phyloP scores from a whole-genome alignment of 495 filamentous ascomycete genomes.

The Halenospora varia region DNA sequence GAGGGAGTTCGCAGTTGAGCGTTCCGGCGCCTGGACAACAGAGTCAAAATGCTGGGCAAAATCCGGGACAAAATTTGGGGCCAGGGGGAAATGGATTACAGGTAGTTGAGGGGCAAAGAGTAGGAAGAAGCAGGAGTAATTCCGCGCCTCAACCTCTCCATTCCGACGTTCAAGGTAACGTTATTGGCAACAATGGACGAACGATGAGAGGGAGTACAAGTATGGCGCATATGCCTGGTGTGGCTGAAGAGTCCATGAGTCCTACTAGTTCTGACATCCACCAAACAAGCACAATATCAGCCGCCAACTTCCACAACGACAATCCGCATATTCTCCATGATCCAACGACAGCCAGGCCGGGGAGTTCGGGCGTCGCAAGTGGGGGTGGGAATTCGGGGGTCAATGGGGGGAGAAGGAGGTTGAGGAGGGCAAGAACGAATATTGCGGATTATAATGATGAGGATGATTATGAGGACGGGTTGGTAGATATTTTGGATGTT shows the following conservation, averaged over 20 bases:
- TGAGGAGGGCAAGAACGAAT: conserved; percentile 18
- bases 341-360: conserved; percentile 25
- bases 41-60: too few relatives aligned
- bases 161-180: neutral
- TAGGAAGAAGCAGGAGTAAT: too few relatives aligned
- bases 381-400: too few relatives aligned
- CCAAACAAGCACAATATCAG: conserved; percentile 33
- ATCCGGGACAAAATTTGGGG: too few relatives aligned
- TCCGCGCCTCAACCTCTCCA: neutral
- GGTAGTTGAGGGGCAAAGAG: too few relatives aligned
- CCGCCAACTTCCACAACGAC: conserved; percentile 11
- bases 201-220: neutral
- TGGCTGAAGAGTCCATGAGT: conserved; percentile 35
- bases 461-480: conserved; percentile 48
- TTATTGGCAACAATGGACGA: neutral
- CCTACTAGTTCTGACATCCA: conserved; percentile 29
- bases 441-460: conserved; percentile 5
- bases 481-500: conserved; percentile 69
- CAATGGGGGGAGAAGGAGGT: too few relatives aligned
- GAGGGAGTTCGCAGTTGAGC: too few relatives aligned
- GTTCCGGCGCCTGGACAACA: too few relatives aligned
- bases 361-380: conserved; percentile 26
- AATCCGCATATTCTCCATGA: neutral
- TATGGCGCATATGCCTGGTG: conserved; percentile 28
- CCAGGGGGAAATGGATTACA: too few relatives aligned